A percentile compares a stretch with the other conserved stretches of the same genome.
Evolutionary conservation across 352 stramenopile genomes (phyloP).

Genomic region (Globisporangium nunn): DNA sequence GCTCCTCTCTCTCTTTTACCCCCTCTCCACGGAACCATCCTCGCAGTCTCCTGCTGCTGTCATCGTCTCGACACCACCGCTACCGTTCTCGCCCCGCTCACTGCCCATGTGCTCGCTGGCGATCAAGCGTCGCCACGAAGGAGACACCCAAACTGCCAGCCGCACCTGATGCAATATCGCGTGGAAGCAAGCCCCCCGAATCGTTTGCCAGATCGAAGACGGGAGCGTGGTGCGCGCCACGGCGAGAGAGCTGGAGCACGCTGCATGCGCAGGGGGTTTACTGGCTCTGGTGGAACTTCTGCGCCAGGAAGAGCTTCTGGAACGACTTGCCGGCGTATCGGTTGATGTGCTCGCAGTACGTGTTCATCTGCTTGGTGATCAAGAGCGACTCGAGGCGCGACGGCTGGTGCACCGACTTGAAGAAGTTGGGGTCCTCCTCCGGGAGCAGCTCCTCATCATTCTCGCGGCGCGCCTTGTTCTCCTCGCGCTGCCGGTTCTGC

Average conservation of each 20-base stretch:
- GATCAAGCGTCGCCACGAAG: background rate
- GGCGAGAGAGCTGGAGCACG: no score
- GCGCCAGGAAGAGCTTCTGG: slow-evolving; percentile 88
- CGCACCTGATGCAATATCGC: no score
- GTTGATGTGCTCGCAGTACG: slow-evolving; percentile 91
- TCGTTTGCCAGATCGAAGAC: no score
- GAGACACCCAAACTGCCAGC: background rate
- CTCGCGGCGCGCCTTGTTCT: slow-evolving; percentile 83
- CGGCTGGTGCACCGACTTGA: slow-evolving; percentile 84
- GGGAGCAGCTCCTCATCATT: slow-evolving; percentile 68
- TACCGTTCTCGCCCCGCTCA: background rate
- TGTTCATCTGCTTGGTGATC: slow-evolving; percentile 91
- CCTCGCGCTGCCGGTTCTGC: slow-evolving; percentile 80
- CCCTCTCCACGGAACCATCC: background rate
- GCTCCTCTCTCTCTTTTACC: slow-evolving; percentile 1
- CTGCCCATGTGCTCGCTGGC: background rate
- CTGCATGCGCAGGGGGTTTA: slow-evolving; percentile 10
- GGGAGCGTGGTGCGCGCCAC: no score
- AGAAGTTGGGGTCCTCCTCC: slow-evolving; percentile 82
- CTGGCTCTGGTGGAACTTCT: slow-evolving; percentile 83
- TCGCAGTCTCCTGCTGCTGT: no score
- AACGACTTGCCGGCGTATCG: slow-evolving; percentile 87
- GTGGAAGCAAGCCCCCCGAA: no score
- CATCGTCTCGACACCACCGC: background rate
- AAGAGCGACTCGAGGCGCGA: slow-evolving; percentile 84